Evolutionary conservation across 1,139 yeast species (phyloP).

Genomic region (Magnusiomyces paraingens): DNA sequence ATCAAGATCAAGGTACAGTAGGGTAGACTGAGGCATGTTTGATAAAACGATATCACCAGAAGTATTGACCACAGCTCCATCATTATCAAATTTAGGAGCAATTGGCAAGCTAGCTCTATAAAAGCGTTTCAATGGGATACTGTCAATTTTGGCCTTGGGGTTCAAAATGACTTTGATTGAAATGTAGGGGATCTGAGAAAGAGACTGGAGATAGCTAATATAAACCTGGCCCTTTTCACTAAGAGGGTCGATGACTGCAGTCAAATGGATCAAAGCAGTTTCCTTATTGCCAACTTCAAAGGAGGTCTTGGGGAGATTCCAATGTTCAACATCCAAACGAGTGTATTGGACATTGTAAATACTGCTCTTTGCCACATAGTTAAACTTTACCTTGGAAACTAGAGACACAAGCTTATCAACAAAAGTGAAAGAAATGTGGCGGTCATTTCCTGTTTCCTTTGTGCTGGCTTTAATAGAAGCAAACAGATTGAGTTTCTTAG

Average conservation of each 20-base stretch:
- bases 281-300: slow-evolving; percentile 22
- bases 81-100: slow-evolving; percentile 37
- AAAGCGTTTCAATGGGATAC: slow-evolving; percentile 50
- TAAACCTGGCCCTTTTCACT: slow-evolving; percentile 61
- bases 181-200: slow-evolving; percentile 37
- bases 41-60: slow-evolving; percentile 28
- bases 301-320: slow-evolving; percentile 20
- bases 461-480: not conserved
- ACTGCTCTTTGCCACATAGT: slow-evolving; percentile 16
- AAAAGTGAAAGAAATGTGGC: slow-evolving; percentile 15
- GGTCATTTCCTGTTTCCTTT: too few relatives aligned
- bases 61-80: slow-evolving; percentile 29
- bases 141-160: slow-evolving; percentile 44
- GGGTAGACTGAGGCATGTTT: slow-evolving; percentile 43
- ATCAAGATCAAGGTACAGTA: slow-evolving; percentile 54
- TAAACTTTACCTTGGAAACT: slow-evolving; percentile 20
- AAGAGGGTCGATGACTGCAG: slow-evolving; percentile 64
- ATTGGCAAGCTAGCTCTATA: slow-evolving; percentile 45
- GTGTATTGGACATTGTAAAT: slow-evolving; percentile 12
- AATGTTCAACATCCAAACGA: slow-evolving; percentile 18
- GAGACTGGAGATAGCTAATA: slow-evolving; percentile 44
- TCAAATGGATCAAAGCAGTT: slow-evolving; percentile 38
- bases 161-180: slow-evolving; percentile 49
- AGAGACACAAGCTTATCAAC: slow-evolving; percentile 25
- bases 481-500: slow-evolving; percentile 8